Base-by-base conservation (phyloP, 2,329 filamentous ascomycete species). In the Lasiodiplodia hormozganensis region DNA sequence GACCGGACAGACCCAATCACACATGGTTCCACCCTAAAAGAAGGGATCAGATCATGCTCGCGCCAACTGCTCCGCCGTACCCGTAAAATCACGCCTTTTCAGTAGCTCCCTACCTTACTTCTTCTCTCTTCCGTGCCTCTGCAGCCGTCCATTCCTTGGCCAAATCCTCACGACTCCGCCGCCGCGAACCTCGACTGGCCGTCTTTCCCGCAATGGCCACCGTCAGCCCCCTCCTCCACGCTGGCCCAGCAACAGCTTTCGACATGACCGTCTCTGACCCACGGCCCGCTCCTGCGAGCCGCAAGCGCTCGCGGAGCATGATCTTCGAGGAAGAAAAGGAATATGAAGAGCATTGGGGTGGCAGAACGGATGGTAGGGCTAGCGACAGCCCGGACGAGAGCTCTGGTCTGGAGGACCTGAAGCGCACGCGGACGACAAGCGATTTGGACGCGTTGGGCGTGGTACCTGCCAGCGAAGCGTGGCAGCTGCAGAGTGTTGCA, bases 401-500 rank as follows among this genome's bases (percentile, higher is more conserved):
- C 12, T n/a, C 43, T n/a, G 18, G 43, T 31, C 25, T 31, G 11
- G 60, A 60, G 16, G 56, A 43, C 23, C 56, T 79, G 65, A 80
- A 80, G 70, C 73, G 74, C 43, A 76, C 76, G n/a, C 75, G 71
- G 60, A 79, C 77, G 2, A 73, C 77, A 60, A 74, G 74, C 62
- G 78, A 79, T 21, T 65, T 80, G 54, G 78, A 80, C 43, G 76
- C 76, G 68, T 70, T 80, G 57, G 73, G 73, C 25, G 71, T 79
- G 1, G 71, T 78, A 12, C 64, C 69, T 3, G 70, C 71, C 0
- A 70, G 71, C 10, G 73, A 78, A 6, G 76, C 78, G 8, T 79
- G 78, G 78, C 70, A 52, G 8, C 70, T 80, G 25, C 76, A 79
- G 62, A 69, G 77, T 36, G 14, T 53, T 23, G 14, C 18, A 21